phyloP scores from a whole-genome alignment of 768 basidiomycete genomes.

The Mrakia gelida region DNA sequence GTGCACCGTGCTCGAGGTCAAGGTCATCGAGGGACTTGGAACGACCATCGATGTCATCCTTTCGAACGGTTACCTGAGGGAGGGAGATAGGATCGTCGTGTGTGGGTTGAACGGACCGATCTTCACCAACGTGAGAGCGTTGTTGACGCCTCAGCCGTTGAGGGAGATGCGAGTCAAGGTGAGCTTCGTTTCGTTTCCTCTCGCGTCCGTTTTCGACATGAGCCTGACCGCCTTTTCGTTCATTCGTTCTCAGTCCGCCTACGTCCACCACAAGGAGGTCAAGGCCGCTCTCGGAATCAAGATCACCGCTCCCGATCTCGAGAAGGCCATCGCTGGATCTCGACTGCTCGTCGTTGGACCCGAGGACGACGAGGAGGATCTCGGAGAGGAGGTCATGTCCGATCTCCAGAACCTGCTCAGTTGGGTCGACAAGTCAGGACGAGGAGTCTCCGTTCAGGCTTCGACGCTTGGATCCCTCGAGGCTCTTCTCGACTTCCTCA shows the following conservation, averaged over 20 bases:
- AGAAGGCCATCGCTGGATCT: conserved; percentile 97
- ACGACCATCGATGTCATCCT: conserved; percentile 96
- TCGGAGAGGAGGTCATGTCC: conserved; percentile 93
- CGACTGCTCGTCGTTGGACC: conserved; percentile 85
- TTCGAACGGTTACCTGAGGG: conserved; percentile 84
- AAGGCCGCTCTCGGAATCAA: conserved; percentile 97
- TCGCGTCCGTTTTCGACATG: background rate
- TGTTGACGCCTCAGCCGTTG: conserved; percentile 92
- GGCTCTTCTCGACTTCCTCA: conserved; percentile 92
- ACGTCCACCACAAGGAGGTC: conserved; percentile 95
- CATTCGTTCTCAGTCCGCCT: conserved; percentile 66
- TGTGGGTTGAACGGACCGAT: conserved; percentile 98
- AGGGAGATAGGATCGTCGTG: conserved; percentile 90
- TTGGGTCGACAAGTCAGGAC: conserved; percentile 90
- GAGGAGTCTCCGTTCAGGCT: conserved; percentile 95
- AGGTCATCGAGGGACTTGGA: conserved; percentile 95
- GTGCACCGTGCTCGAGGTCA: conserved; percentile 97
- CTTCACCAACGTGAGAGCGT: conserved; percentile 85
- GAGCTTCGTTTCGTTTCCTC: conserved; percentile 33
- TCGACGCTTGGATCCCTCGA: conserved; percentile 95
- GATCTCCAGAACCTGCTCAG: conserved; percentile 83
- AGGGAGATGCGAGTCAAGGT: conserved; percentile 95
- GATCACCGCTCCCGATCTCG: conserved; percentile 87
- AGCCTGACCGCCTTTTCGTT: background rate
- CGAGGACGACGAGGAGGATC: conserved; percentile 93